Evolutionary conservation across 306 rosid genomes (phyloP), one percentile per base, ranked within the genome.

Genomic region (Citrullus mucosospermus): DNA sequence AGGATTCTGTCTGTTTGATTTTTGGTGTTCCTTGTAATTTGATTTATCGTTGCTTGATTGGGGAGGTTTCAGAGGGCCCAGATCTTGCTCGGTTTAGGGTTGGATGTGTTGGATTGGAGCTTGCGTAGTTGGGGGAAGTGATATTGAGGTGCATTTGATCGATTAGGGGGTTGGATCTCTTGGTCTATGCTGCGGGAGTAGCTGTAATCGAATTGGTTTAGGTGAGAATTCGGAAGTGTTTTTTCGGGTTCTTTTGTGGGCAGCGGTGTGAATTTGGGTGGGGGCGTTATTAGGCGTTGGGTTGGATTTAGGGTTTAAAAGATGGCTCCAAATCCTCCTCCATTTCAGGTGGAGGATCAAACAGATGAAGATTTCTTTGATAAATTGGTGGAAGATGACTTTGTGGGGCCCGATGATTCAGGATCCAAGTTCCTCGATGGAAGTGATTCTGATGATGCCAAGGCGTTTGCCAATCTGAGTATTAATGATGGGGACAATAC

Each of bases 281-380:
- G 71, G 38, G 58, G 34, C 6, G 56, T 51, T 88, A 81, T 32
- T 75, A 50, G 75, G 75, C 38, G n/a, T 78, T 83, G 87, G 77
- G 14, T 78, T 83, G 88, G 78, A 8, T 80, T 84, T 79, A 84
- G 90, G 85, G 78, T 82, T 80, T 73, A 81, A 76, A 36, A 48
- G 79, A 93, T 93, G 98, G 97, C 92, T 81, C 83, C 96, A 61
- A 88, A 85, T 90, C 97, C 93, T 82, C 82, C 87, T 91, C 92
- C 97, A 81, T 88, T 86, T 71, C 83, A 82, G 16, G 71, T 91
- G 93, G 96, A 93, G 93, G 98, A 93, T 91, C 93, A 89, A 78
- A 86, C 97, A 39, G 96, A 91, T 59, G 98, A 85, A 82, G 98
- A 91, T 85, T 93, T 93, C 84, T 93, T 93, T 60, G 98, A 93